These are phyloP conservation scores for Hypoxylon sp. DNA, from an alignment of 2,329 filamentous ascomycete species.

Conservation along the genomic window DNA sequence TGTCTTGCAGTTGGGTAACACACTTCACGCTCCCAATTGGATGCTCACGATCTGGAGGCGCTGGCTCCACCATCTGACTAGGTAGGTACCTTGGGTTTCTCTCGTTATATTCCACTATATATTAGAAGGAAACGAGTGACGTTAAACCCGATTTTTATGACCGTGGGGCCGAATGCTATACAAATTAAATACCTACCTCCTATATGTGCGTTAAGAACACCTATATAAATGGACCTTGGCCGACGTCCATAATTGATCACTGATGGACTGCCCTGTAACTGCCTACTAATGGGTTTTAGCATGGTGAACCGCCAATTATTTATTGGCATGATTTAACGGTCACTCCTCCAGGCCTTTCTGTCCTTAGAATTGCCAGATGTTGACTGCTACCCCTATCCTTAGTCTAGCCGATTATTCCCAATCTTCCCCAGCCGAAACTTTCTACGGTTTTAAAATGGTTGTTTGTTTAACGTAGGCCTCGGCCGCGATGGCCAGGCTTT, in stretches of 20 bases:
- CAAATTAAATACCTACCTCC: neutral
- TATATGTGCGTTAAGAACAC: neutral
- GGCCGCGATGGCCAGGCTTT: too few relatives aligned
- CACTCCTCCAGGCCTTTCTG: neutral
- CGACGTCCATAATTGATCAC: neutral
- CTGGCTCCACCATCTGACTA: neutral
- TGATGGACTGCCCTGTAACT: neutral
- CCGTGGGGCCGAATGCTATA: neutral
- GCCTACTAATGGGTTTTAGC: neutral
- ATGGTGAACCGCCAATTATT: neutral
- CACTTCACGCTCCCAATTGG: conserved; percentile 2
- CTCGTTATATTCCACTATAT: neutral
- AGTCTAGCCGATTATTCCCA: too few relatives aligned
- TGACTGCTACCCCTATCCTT: too few relatives aligned
- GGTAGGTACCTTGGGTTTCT: too few relatives aligned
- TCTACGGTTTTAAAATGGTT: too few relatives aligned
- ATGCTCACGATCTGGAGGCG: neutral
- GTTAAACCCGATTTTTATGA: neutral
- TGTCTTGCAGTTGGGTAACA: conserved; percentile 5
- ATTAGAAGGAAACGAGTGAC: neutral
- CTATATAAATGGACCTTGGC: neutral
- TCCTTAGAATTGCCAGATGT: too few relatives aligned
- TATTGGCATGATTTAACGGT: neutral
- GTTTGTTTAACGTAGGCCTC: too few relatives aligned
- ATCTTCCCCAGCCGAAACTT: too few relatives aligned